Evolutionary conservation across 768 basidiomycete species (phyloP).

Genomic region (Ramaria rubella): DNA sequence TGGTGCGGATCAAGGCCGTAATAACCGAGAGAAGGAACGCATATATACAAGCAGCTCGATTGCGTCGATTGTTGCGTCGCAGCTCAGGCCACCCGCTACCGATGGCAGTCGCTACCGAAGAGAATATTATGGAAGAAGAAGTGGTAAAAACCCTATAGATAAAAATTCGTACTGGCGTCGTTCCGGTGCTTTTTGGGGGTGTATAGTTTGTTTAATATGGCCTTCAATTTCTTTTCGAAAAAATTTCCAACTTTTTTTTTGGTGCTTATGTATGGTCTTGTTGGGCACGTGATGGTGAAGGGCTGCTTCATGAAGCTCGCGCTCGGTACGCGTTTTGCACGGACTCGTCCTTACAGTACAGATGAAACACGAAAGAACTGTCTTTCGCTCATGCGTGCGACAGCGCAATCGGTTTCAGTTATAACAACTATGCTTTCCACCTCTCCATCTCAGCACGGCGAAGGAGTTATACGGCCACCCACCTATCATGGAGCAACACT

Average conservation of each 20-base stretch:
- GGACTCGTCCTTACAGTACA: not conserved
- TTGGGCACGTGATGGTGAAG: not conserved
- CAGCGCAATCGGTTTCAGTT: constrained; percentile 82
- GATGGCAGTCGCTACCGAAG: not conserved
- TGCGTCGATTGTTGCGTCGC: constrained; percentile 5
- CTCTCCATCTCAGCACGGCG: not conserved
- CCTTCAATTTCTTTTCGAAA: too few relatives aligned
- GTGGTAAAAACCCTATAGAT: too few relatives aligned
- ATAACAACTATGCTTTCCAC: constrained; percentile 60
- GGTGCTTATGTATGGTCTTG: not conserved
- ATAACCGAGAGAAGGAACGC: constrained; percentile 86
- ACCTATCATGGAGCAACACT: constrained; percentile 85
- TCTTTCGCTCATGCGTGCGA: constrained; percentile 51
- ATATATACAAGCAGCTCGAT: constrained; percentile 58
- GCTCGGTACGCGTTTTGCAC: not conserved
- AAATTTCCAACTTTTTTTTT: not conserved
- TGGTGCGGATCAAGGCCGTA: constrained; percentile 94
- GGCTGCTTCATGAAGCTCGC: not conserved
- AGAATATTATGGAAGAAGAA: not conserved
- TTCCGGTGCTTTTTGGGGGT: too few relatives aligned
- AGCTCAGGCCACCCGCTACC: not conserved
- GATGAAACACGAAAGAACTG: constrained; percentile 1
- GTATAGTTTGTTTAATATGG: too few relatives aligned
- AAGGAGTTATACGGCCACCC: not conserved
- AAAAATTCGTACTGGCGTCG: too few relatives aligned